These are phyloP conservation scores for Rhodotorula glutinis DNA, from an alignment of 1,284 basidiomycete species.

Conservation along the genomic window DNA sequence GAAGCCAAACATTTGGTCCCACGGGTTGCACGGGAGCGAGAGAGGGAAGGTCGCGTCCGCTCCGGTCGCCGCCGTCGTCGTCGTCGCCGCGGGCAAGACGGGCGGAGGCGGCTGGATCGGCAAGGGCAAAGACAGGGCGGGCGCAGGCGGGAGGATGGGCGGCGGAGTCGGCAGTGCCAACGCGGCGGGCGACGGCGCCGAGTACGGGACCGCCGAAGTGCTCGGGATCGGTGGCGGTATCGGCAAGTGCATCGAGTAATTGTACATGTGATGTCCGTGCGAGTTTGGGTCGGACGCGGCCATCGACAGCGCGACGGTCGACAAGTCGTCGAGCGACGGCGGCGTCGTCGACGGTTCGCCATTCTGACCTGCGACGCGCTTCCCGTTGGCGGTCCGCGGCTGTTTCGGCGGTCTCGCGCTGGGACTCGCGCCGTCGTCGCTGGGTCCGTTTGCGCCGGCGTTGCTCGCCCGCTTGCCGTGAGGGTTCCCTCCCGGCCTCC, in stretches of 20 bases:
- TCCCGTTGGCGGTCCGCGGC: neutral
- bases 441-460: neutral
- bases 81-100: too few relatives aligned
- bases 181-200: neutral
- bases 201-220: neutral
- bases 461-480: neutral
- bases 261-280: neutral
- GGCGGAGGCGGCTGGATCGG: too few relatives aligned
- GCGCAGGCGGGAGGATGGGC: too few relatives aligned
- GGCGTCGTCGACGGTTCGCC: neutral
- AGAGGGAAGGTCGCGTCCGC: neutral
- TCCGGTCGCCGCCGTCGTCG: too few relatives aligned
- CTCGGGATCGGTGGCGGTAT: neutral
- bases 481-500: constrained; percentile 1
- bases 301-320: constrained; percentile 1
- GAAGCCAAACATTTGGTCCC: constrained; percentile 3
- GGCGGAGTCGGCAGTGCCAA: neutral
- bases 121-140: too few relatives aligned
- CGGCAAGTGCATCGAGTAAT: neutral
- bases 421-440: neutral
- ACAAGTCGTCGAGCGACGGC: constrained; percentile 1
- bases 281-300: neutral
- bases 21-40: neutral
- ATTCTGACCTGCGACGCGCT: neutral
- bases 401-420: neutral